Evolutionary conservation across 805 yeast species (phyloP), one percentile per base, ranked within the genome.

Genomic region (Sugiyamaella chiloensis): DNA sequence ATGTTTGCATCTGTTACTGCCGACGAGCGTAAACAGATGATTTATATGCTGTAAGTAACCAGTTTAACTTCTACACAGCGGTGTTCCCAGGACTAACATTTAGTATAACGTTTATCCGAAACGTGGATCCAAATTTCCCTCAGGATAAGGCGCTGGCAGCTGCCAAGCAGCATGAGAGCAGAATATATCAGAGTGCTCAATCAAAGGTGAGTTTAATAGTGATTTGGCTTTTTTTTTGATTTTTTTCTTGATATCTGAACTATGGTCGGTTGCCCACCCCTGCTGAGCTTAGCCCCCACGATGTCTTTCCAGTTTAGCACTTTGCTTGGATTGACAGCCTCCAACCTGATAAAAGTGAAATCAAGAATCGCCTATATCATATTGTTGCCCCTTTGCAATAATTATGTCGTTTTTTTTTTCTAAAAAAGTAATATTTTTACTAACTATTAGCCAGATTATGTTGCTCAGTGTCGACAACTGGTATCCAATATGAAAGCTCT

Each of bases 141-240:
- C 59, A 58, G 40, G 67, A 62, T 24, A 59, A 62, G 32, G 52
- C 65, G 23, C 46, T 61, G 5, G 52, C 40, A 17, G 45, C 62
- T 34, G 71, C 70, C 1, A 64, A 56, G 42, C 57, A 60, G 40
- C 61, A 59, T 46, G 71, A 67, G 40, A 52, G 51, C 24, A 42
- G 47, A 23, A 61, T 63, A 20, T 66, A 54, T 53, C 52, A 47
- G 30, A 51, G 57, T 23, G 57, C 69, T 30, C 44, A 40, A 16
- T 53, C 66, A 36, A 62, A 58, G 55, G 58, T 57, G 45, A 57
- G 63, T 56, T 12, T 7, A 4, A 5, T 34, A 16, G 14, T 34
- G 37, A 9, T 55, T n/a, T n/a, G n/a, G 24, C 17, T 30, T 7
- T 12, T 26, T 29, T 8, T 16, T 34, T 21, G 17, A 37, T 24